Percentiles rank a stretch among this genome's conserved stretches.
Evolutionary conservation across 2,329 filamentous ascomycete species (phyloP).

Genomic region (Colletotrichum sp.): DNA sequence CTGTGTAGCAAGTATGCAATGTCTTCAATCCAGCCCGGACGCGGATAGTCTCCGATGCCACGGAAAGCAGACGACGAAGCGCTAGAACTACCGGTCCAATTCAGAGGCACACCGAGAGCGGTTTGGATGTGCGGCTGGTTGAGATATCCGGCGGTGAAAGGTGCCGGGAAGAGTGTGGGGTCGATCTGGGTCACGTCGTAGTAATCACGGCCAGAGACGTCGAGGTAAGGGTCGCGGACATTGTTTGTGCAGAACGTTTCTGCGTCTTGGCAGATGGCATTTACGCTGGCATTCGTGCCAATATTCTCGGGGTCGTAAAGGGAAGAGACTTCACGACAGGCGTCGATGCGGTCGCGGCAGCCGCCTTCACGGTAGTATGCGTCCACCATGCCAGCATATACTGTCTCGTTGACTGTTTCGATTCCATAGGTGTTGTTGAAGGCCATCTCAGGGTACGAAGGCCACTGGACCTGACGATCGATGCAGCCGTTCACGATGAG

Average conservation of each 20-base stretch:
- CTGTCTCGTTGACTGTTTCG: slow-evolving; percentile 33
- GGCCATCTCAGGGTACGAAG: slow-evolving; percentile 35
- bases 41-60: slow-evolving; percentile 35
- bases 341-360: slow-evolving; percentile 57
- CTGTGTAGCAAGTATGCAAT: slow-evolving; percentile 47
- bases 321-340: slow-evolving; percentile 49
- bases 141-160: slow-evolving; percentile 19
- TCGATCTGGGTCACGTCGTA: slow-evolving; percentile 25
- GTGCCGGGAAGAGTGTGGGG: slow-evolving; percentile 21
- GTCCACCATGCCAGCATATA: slow-evolving; percentile 32
- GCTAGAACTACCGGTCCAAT: slow-evolving; percentile 43
- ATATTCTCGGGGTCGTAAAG: slow-evolving; percentile 22
- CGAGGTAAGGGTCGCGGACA: slow-evolving; percentile 18
- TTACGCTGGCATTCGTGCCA: slow-evolving; percentile 31
- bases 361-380: slow-evolving; percentile 40
- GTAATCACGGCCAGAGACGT: slow-evolving; percentile 9
- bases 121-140: slow-evolving; percentile 47
- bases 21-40: slow-evolving; percentile 44
- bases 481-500: slow-evolving; percentile 64
- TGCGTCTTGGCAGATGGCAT: slow-evolving; percentile 13
- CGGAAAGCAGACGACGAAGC: slow-evolving; percentile 10
- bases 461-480: slow-evolving; percentile 43
- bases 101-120: slow-evolving; percentile 67
- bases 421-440: slow-evolving; percentile 36
- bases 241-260: slow-evolving; percentile 14